Evolutionary conservation across 257 asterid species (phyloP), one percentile per base, ranked within the genome.

Genomic region (Fraxinus anomala): DNA sequence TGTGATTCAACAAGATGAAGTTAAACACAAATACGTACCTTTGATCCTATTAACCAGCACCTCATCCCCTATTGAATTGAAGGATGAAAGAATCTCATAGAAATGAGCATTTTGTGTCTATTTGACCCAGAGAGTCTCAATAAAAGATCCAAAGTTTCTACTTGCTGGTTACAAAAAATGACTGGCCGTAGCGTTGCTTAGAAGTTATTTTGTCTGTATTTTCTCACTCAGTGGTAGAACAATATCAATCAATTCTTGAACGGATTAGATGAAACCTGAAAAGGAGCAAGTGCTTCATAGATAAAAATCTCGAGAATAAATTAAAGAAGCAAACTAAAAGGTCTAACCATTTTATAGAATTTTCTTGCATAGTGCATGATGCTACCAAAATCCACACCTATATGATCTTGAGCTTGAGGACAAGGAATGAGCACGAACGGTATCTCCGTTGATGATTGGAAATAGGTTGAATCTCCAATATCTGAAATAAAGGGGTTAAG

Each of bases 211-310:
- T 42, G 51, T 5, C 47, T 77, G 72, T 42, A 40, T 71, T n/a
- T 34, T 42, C 11, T 59, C 70, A 56, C 37, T 36, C 26, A 12
- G 30, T 39, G 78, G 37, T 19, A 13, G 39, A 56, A 49, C 44
- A 68, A 75, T 33, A 76, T 73, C 72, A 54, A 79, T 89, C 92
- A 90, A 69, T 80, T 84, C 67, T 78, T 90, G 86, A 93, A 89
- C 87, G 92, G 84, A 87, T 87, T 86, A 70, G 98, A 89, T 69
- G 97, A 82, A 77, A 92, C 95, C 97, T 90, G 87, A 37, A 79
- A 86, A 76, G 49, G 68, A 44, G 63, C 23, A 5, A 56, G 42
- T 37, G 42, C 42, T 8, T 37, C 7, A 37, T 37, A 37, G 42
- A 37, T 8, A 37, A 3, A 37, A 37, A 37, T 37, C 42, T 37